phyloP scores from a whole-genome alignment of 2,329 filamentous ascomycete species.

The Aspergillus ustus region DNA sequence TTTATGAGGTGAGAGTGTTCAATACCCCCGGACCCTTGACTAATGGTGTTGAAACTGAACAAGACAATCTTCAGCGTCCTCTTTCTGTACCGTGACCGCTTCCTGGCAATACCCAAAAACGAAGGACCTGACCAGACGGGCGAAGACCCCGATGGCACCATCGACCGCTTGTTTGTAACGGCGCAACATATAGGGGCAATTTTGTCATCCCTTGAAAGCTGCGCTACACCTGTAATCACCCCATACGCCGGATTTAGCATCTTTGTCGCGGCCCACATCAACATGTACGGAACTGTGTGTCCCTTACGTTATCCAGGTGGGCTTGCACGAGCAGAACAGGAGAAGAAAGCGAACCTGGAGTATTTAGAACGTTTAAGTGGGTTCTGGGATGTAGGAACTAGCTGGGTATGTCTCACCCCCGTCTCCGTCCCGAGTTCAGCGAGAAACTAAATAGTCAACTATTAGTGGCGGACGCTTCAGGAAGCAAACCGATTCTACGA shows the following conservation, averaged over 20 bases:
- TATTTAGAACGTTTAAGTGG: slow-evolving; percentile 40
- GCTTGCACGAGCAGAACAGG: slow-evolving; percentile 34
- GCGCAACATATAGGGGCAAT: slow-evolving; percentile 40
- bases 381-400: slow-evolving; percentile 41
- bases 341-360: slow-evolving; percentile 36
- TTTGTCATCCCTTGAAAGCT: slow-evolving; percentile 36
- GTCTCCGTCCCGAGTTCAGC: too few relatives aligned
- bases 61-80: slow-evolving; percentile 29
- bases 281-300: slow-evolving; percentile 44
- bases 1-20: slow-evolving; percentile 38
- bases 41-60: not conserved
- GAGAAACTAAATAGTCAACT: not conserved
- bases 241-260: slow-evolving; percentile 45
- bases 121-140: slow-evolving; percentile 28
- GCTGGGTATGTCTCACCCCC: slow-evolving; percentile 32
- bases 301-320: slow-evolving; percentile 41
- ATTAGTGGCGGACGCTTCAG: slow-evolving; percentile 43
- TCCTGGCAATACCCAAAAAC: slow-evolving; percentile 38
- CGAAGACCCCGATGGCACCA: slow-evolving; percentile 28
- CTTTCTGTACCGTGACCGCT: slow-evolving; percentile 40
- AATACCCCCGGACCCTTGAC: not conserved
- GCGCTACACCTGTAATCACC: slow-evolving; percentile 38
- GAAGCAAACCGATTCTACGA: slow-evolving; percentile 43
- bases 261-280: slow-evolving; percentile 44
- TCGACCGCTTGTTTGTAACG: slow-evolving; percentile 38